Evolutionary conservation across 2,329 filamentous ascomycete genomes (phyloP).

Genomic region (Xylaria sp.): DNA sequence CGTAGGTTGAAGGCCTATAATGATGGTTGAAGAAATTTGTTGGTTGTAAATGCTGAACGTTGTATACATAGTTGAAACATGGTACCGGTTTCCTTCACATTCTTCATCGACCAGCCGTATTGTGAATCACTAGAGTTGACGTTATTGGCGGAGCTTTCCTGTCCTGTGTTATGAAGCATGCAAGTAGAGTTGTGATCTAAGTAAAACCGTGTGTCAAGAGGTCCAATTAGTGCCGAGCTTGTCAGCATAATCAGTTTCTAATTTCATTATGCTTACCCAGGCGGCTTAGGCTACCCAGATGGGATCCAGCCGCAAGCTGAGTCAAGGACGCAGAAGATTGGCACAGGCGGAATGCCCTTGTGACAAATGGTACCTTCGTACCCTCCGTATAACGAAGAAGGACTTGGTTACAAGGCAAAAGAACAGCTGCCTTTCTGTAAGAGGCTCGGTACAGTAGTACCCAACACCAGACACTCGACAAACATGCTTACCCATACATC

Average conservation of each 20-base stretch:
- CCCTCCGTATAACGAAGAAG: constrained; percentile 9
- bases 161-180: not conserved
- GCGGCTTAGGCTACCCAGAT: constrained; percentile 15
- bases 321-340: constrained; percentile 17
- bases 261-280: constrained; percentile 27
- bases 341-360: constrained; percentile 12
- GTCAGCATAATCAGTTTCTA: constrained; percentile 20
- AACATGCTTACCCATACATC: not conserved
- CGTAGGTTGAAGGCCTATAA: not conserved
- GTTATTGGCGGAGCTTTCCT: not conserved
- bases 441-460: constrained; percentile 15
- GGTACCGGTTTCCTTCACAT: not conserved
- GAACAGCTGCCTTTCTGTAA: constrained; percentile 1
- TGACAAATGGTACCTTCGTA: constrained; percentile 24
- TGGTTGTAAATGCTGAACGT: not conserved
- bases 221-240: constrained; percentile 10
- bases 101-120: constrained; percentile 8
- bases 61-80: constrained; percentile 5
- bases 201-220: constrained; percentile 9
- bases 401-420: constrained; percentile 9
- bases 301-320: constrained; percentile 30
- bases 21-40: not conserved
- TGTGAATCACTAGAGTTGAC: constrained; percentile 11
- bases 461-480: constrained; percentile 6
- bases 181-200: constrained; percentile 13